Conservation (phyloP, 2,329 filamentous ascomycete genomes). For the Samsoniella hepiali region DNA sequence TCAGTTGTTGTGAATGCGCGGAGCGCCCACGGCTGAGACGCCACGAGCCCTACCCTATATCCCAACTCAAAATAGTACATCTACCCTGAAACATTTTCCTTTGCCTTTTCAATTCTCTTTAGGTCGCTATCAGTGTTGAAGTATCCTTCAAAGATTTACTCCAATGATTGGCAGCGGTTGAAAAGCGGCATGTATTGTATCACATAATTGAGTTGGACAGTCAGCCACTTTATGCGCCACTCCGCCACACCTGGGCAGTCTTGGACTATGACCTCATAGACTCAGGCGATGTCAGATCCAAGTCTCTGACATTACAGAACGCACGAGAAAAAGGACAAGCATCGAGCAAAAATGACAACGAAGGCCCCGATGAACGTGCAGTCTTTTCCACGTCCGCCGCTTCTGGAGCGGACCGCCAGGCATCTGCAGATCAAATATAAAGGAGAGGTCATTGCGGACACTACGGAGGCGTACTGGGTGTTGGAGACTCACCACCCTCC, state of each 20-base stretch:
- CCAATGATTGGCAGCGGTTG: too few species aligned
- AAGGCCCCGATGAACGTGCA: constrained; percentile 51
- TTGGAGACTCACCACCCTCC: constrained; percentile 62
- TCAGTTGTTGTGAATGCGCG: too few species aligned
- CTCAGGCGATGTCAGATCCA: background rate
- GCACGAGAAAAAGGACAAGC: background rate
- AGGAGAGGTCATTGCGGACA: constrained; percentile 54
- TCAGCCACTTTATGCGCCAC: constrained; percentile 19
- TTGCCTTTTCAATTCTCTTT: too few species aligned
- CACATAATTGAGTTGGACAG: too few species aligned
- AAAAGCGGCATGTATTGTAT: too few species aligned
- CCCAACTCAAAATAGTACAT: too few species aligned
- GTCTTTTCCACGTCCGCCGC: constrained; percentile 56
- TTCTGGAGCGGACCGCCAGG: constrained; percentile 50
- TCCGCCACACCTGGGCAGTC: constrained; percentile 4
- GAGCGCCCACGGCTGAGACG: too few species aligned
- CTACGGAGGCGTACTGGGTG: constrained; percentile 58
- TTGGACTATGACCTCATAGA: constrained; percentile 10
- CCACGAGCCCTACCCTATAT: too few species aligned
- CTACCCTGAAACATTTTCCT: too few species aligned
- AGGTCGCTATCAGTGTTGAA: too few species aligned
- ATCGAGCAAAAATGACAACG: constrained; percentile 31
- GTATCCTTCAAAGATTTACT: too few species aligned
- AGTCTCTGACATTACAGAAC: background rate
- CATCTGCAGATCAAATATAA: constrained; percentile 57